Evolutionary conservation across 2,329 filamentous ascomycete species (phyloP), one percentile per base, ranked within the genome.

Genomic region (Nothopassalora personata): DNA sequence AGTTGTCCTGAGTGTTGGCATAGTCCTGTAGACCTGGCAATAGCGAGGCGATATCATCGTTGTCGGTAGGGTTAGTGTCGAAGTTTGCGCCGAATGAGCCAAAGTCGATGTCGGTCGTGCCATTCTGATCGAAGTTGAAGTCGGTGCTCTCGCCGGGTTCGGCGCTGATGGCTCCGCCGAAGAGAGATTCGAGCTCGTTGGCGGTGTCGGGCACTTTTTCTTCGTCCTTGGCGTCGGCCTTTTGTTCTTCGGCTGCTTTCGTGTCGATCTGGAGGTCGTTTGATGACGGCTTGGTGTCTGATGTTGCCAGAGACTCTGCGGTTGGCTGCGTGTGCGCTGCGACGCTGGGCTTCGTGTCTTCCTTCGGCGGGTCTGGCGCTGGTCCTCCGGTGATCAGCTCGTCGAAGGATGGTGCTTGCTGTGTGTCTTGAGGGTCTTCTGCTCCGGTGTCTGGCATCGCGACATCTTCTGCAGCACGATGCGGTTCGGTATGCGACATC

Each of bases 1-100:
- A 66, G 33, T 58, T 63, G 6, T 59, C 58, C 36, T 64, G 58
- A 18, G 63, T 67, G 43, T 75, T 76, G 18, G 75, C 72, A 64
- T 74, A 76, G 65, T 74, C 70, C 60, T 78, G 70, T 54, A 79
- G 65, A 57, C 77, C 71, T 39, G 77, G 70, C 6, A 75, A 66
- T 7, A 78, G 68, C 1, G 74, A 71, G 9, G 68, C 70, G 30
- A 76, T 70, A 60, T 67, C 66, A 60, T 68, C 63, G 53, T 70
- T 68, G 48, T 70, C 65, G 45, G 64, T 66, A 28, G 64, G 66
- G 31, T 56, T 56, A 28, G 58, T 62, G 45, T 65, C 65, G 49
- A 63, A 64, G 46, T 47, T 55, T 45, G 57, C 60, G 48, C 53
- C 64, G 56, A 70, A 71, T 27, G 70, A 66, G 53, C 66, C 65